Evolutionary conservation across 1,284 basidiomycete species (phyloP), one percentile per base, ranked within the genome.

Genomic region (Ceratobasidium sp.): DNA sequence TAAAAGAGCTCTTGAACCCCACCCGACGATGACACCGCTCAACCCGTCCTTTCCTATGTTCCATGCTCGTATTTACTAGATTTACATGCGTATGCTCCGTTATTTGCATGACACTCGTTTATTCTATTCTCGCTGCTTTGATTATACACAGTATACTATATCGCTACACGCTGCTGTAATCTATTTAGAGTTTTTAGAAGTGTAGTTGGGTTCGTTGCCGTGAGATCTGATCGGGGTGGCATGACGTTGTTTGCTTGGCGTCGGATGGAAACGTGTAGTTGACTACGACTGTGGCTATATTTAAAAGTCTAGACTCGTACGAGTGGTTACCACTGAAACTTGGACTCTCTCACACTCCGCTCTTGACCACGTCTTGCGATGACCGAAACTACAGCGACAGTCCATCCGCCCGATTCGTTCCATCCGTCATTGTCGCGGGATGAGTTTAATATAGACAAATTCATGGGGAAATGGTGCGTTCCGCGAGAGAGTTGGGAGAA

Each of bases 381-480:
- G 46, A 8, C 48, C 14, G 46, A 49, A 13, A 14, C 49, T n/a
- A 48, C 31, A 54, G 46, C 69, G 22, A 46, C 39, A 9, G 39
- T 75, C 9, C 73, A 69, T 24, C 63, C 29, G 11, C 76, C 76
- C 29, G 63, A 76, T 43, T 75, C 76, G 29, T 56, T 31, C n/a
- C 77, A 81, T 66, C 74, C 80, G 13, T 79, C 80, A 16, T 76
- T 82, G 13, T 77, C 78, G 11, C 78, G 79, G 29, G 79, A 78
- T 7, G 72, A 75, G 16, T 80, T 80, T 24, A 79, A 80, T 2
- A 82, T 85, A 66, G 81, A 85, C 48, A 79, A 79, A 76, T 83
- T 86, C 77, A 84, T 85, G 82, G 84, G 85, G 16, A 82, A 80
- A 59, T 86, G 81, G 81, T 80, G 48, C 7, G 79, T 76, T 11